These are phyloP conservation scores for Paracorniculantispora psalliotae DNA, from an alignment of 2,329 filamentous ascomycete genomes.

Conservation along the genomic window DNA sequence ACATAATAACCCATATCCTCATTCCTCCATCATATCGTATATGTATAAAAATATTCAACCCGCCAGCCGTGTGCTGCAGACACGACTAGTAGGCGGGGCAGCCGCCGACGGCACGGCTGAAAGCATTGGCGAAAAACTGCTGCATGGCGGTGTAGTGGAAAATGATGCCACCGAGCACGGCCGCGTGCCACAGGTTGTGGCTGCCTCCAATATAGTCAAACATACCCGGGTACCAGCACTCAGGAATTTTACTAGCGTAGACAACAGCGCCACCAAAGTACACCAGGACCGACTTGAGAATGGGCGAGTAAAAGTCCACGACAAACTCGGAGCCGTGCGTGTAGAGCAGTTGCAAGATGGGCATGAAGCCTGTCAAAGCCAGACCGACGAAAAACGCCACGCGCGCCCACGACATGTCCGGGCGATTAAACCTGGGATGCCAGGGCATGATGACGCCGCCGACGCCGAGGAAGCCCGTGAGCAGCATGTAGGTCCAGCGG, in stretches of 20 bases:
- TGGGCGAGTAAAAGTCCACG: conserved; percentile 82
- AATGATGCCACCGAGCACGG: conserved; percentile 90
- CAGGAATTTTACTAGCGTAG: conserved; percentile 88
- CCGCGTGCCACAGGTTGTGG: conserved; percentile 96
- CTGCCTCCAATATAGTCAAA: conserved; percentile 95
- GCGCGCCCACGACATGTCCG: conserved; percentile 87
- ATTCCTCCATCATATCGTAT: neutral
- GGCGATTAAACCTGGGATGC: conserved; percentile 90
- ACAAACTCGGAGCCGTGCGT: conserved; percentile 77
- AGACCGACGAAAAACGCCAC: conserved; percentile 89
- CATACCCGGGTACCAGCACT: conserved; percentile 85
- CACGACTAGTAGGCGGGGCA: conserved; percentile 45
- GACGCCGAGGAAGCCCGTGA: conserved; percentile 76
- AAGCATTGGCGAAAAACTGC: conserved; percentile 79
- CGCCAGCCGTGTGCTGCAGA: neutral
- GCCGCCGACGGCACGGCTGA: conserved; percentile 59
- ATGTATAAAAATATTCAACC: neutral
- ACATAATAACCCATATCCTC: neutral
- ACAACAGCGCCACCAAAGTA: conserved; percentile 81
- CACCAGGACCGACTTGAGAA: conserved; percentile 78
- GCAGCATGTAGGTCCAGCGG: conserved; percentile 77
- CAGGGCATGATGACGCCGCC: conserved; percentile 89
- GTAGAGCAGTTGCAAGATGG: conserved; percentile 75
- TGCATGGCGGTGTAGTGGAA: conserved; percentile 98
- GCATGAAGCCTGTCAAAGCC: conserved; percentile 81